Percentiles rank a stretch among this genome's conserved stretches.
These are phyloP conservation scores for Sphagnum tenellum DNA, from an alignment of 225 moss, liverwort and hornwort genomes.

Conservation along the genomic window DNA sequence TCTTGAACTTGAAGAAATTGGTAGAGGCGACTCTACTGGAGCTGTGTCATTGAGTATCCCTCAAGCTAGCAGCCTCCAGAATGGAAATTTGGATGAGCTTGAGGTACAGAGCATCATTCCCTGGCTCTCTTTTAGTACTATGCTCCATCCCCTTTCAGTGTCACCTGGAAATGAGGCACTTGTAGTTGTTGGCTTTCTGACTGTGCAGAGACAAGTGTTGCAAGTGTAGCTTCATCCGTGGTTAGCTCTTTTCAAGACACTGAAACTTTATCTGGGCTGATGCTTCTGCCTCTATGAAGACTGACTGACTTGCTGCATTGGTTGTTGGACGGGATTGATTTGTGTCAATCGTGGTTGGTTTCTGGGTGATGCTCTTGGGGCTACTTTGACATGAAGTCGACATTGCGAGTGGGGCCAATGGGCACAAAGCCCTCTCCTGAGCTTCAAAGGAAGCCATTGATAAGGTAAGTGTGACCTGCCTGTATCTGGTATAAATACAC, in stretches of 20 bases:
- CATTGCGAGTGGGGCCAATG: constrained; percentile 35
- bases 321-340: constrained; percentile 27
- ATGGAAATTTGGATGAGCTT: constrained; percentile 49
- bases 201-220: constrained; percentile 8
- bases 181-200: constrained; percentile 4
- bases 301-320: constrained; percentile 37
- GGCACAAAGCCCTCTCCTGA: constrained; percentile 26
- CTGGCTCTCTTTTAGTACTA: neutral
- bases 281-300: constrained; percentile 5
- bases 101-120: constrained; percentile 42
- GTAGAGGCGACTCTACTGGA: constrained; percentile 29
- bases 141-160: neutral
- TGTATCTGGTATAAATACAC: neutral
- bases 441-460: constrained; percentile 36
- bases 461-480: constrained; percentile 28
- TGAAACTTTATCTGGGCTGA: no score
- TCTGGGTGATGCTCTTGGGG: constrained; percentile 17
- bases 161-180: neutral
- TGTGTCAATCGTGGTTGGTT: constrained; percentile 18
- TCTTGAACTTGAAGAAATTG: constrained; percentile 27
- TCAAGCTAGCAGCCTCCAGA: constrained; percentile 23
- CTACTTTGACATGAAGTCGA: constrained; percentile 44
- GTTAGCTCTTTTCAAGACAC: constrained; percentile 7
- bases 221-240: constrained; percentile 9
- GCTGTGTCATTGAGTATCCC: constrained; percentile 15